A percentile compares a stretch with the other conserved stretches of the same genome.
Evolutionary conservation across 225 moss, liverwort and hornwort species (phyloP).

Genomic region (Polytrichum commune): DNA sequence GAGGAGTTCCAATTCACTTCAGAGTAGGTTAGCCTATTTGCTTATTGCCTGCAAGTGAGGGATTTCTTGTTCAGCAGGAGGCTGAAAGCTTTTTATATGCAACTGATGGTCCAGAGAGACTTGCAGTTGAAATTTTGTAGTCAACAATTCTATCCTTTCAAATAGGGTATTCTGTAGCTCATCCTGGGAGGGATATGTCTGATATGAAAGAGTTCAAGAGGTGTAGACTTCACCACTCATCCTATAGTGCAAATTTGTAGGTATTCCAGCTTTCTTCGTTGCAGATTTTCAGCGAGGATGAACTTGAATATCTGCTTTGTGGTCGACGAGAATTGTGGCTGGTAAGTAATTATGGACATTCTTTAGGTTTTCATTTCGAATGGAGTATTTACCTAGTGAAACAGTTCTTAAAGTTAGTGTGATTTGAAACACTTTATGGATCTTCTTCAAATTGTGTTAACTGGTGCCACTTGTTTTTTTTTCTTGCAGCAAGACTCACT

Average conservation of each 20-base stretch:
- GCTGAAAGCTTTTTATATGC: no score
- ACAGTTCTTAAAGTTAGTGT: no score
- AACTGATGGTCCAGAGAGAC: no score
- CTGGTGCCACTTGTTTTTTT: neutral
- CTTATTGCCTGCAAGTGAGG: neutral
- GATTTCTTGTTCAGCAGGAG: no score
- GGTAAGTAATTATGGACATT: slow-evolving; percentile 43
- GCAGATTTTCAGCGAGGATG: slow-evolving; percentile 89
- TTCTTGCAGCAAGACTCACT: slow-evolving; percentile 75
- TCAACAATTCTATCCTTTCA: no score
- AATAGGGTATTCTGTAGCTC: no score
- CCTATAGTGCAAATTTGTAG: slow-evolving; percentile 28
- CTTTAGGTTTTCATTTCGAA: no score
- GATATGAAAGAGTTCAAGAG: no score
- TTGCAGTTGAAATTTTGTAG: no score
- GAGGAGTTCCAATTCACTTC: neutral
- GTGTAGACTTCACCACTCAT: neutral
- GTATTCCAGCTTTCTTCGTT: slow-evolving; percentile 86
- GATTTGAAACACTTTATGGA: no score
- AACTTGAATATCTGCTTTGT: slow-evolving; percentile 86
- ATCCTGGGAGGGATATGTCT: no score
- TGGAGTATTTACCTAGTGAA: no score
- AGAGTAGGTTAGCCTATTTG: neutral
- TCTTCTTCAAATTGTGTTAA: neutral
- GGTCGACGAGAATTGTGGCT: slow-evolving; percentile 89